These are phyloP conservation scores for Coniochaeta hoffmannii DNA, from an alignment of 2,329 filamentous ascomycete species.

Conservation along the genomic window DNA sequence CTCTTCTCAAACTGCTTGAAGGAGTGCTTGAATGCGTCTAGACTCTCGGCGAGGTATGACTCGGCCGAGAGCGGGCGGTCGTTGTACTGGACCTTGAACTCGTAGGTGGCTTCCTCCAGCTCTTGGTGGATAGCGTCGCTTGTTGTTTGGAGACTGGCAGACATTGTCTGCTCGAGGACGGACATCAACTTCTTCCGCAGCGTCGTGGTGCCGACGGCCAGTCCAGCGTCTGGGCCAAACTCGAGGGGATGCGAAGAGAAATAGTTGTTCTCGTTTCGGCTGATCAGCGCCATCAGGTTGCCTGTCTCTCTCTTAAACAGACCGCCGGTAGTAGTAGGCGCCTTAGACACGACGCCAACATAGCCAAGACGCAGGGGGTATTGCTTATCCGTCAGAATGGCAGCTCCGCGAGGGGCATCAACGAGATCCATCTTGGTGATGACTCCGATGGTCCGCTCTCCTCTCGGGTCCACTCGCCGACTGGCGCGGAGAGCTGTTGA, in stretches of 20 bases:
- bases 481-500: constrained; percentile 88
- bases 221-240: constrained; percentile 65
- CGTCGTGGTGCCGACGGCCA: constrained; percentile 76
- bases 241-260: constrained; percentile 78
- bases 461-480: constrained; percentile 83
- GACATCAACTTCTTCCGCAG: constrained; percentile 95
- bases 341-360: constrained; percentile 85
- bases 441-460: constrained; percentile 96
- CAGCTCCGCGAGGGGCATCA: constrained; percentile 68
- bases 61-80: constrained; percentile 91
- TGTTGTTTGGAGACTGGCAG: constrained; percentile 79
- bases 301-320: constrained; percentile 78
- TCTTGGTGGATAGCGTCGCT: constrained; percentile 91
- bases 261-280: constrained; percentile 80
- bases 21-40: constrained; percentile 95
- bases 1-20: constrained; percentile 90
- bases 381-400: constrained; percentile 79
- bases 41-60: constrained; percentile 89
- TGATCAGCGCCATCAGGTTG: constrained; percentile 74
- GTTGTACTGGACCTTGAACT: constrained; percentile 99
- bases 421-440: constrained; percentile 99
- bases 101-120: constrained; percentile 92
- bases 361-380: constrained; percentile 94
- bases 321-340: constrained; percentile 55
- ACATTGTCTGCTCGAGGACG: constrained; percentile 95